Conservation (phyloP, 2,329 filamentous ascomycete species). For the Neodidymelliopsis sp. region DNA sequence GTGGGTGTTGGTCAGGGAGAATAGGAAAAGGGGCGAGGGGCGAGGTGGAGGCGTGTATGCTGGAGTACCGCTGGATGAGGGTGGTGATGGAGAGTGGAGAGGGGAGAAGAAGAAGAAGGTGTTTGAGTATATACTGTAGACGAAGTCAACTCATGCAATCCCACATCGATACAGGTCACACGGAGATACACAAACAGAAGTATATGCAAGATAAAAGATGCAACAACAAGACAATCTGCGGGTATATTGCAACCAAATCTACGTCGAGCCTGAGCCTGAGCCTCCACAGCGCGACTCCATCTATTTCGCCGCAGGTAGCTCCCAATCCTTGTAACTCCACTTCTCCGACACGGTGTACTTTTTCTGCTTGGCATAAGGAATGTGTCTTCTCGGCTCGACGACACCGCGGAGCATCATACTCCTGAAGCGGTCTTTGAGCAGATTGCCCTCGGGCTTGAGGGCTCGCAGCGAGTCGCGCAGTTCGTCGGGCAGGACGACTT, state of each 20-base stretch:
- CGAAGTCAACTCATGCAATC: too few species aligned
- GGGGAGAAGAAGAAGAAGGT: conserved; percentile 20
- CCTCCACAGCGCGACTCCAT: too few species aligned
- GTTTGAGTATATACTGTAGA: conserved; percentile 44
- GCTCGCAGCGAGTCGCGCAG: conserved; percentile 58
- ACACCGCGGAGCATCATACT: conserved; percentile 89
- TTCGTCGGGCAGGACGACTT: conserved; percentile 60
- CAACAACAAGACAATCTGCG: too few species aligned
- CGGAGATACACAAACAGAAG: too few species aligned
- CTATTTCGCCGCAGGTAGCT: conserved; percentile 50
- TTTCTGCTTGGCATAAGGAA: conserved; percentile 82
- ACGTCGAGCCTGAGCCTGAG: too few species aligned
- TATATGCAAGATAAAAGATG: too few species aligned
- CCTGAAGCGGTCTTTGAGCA: conserved; percentile 89
- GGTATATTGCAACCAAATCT: too few species aligned
- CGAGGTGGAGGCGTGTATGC: conserved; percentile 30
- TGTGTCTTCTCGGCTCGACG: conserved; percentile 80
- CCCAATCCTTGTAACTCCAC: conserved; percentile 97
- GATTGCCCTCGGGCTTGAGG: conserved; percentile 90
- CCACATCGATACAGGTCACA: too few species aligned
- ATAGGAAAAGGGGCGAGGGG: conserved; percentile 21
- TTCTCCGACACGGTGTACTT: conserved; percentile 89
- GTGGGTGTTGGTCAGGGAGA: conserved; percentile 46
- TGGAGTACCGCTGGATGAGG: conserved; percentile 38
- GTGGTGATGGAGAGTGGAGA: too few species aligned